A percentile compares a stretch with the other conserved stretches of the same genome.
Conservation (phyloP, 495 filamentous ascomycete genomes). For the Penicillium canariense region DNA sequence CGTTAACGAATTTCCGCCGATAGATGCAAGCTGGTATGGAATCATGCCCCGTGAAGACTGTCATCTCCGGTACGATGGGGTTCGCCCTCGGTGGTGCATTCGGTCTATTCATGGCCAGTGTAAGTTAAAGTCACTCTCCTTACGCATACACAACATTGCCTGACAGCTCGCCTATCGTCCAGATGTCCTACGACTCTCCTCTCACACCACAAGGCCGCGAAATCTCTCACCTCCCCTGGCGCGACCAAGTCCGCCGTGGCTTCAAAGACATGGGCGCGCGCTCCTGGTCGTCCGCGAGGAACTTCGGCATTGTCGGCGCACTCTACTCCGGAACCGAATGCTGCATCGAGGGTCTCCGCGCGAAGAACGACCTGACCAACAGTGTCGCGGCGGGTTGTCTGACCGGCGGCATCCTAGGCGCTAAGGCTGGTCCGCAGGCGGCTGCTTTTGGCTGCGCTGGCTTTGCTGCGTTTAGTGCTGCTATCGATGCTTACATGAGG, state of each 20-base stretch:
- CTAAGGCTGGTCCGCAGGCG: slow-evolving; percentile 85
- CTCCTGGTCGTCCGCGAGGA: slow-evolving; percentile 83
- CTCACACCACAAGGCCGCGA: slow-evolving; percentile 61
- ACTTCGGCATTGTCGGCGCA: slow-evolving; percentile 88
- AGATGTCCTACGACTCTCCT: slow-evolving; percentile 93
- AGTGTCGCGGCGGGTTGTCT: slow-evolving; percentile 85
- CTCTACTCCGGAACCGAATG: slow-evolving; percentile 93
- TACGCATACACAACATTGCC: neutral
- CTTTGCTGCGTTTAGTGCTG: slow-evolving; percentile 92
- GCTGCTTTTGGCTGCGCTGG: slow-evolving; percentile 86
- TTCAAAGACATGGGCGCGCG: slow-evolving; percentile 92
- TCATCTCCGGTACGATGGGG: slow-evolving; percentile 78
- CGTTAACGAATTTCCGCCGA: neutral
- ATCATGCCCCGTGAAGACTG: slow-evolving; percentile 81
- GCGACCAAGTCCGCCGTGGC: slow-evolving; percentile 75
- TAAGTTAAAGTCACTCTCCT: slow-evolving; percentile 41
- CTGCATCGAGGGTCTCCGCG: slow-evolving; percentile 84
- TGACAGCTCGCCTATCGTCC: slow-evolving; percentile 10
- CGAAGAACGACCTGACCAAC: slow-evolving; percentile 92
- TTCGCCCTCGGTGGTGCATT: slow-evolving; percentile 92
- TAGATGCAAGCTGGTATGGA: slow-evolving; percentile 85
- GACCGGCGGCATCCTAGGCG: slow-evolving; percentile 83
- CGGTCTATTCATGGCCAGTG: slow-evolving; percentile 91
- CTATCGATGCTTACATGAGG: slow-evolving; percentile 90
- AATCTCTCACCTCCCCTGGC: slow-evolving; percentile 70